Conservation (phyloP, 805 yeast genomes). For the Lipomyces yamanashiensis region DNA sequence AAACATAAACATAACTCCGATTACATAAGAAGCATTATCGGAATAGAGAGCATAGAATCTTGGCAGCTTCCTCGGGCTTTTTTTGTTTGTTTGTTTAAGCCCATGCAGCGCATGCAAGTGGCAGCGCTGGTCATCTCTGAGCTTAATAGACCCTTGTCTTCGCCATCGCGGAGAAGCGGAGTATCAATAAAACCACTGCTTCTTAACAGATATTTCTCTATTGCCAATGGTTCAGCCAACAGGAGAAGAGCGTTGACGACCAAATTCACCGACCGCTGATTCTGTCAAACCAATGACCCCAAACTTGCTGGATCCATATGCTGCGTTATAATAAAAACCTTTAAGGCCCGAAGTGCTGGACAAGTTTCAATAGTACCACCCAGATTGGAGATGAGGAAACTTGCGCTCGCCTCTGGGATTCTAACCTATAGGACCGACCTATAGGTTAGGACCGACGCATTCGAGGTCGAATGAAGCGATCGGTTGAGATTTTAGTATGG, state of each 20-base stretch:
- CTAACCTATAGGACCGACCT: too few relatives aligned
- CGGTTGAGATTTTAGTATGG: too few relatives aligned
- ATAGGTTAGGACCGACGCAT: too few relatives aligned
- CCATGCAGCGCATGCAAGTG: background rate
- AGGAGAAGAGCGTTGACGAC: background rate
- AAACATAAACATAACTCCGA: background rate
- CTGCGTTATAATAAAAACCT: background rate
- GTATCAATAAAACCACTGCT: background rate
- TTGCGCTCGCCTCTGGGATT: too few relatives aligned
- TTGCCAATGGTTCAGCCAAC: too few relatives aligned
- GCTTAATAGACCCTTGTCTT: background rate
- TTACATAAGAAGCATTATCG: slow-evolving; percentile 4
- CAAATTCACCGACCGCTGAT: slow-evolving; percentile 1
- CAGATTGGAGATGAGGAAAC: background rate
- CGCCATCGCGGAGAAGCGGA: slow-evolving; percentile 1
- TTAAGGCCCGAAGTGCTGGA: background rate
- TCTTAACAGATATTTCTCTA: too few relatives aligned
- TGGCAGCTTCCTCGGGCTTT: background rate
- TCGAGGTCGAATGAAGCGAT: too few relatives aligned
- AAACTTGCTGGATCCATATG: background rate
- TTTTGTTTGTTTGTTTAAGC: too few relatives aligned
- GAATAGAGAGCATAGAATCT: background rate
- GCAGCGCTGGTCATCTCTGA: background rate
- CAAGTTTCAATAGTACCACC: background rate
- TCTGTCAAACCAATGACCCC: background rate